These are phyloP conservation scores for Clathrospora elynae DNA, from an alignment of 2,329 filamentous ascomycete genomes.

Conservation along the genomic window DNA sequence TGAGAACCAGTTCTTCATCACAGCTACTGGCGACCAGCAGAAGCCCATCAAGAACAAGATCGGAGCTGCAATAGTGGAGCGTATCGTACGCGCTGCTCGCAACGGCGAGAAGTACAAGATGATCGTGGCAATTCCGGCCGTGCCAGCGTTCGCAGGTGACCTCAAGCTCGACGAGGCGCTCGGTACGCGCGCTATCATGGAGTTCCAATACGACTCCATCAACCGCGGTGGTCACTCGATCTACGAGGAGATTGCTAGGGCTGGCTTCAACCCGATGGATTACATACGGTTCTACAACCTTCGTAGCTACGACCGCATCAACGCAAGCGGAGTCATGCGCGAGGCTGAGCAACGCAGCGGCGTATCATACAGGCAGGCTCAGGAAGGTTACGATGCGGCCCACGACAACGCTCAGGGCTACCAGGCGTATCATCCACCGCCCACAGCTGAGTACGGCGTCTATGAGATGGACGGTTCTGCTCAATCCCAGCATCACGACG, in stretches of 20 bases:
- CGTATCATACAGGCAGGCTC: constrained; percentile 69
- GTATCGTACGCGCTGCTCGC: constrained; percentile 72
- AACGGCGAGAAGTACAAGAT: constrained; percentile 72
- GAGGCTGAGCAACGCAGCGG: constrained; percentile 66
- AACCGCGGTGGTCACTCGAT: constrained; percentile 78
- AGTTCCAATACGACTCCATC: constrained; percentile 81
- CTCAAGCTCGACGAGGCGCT: constrained; percentile 73
- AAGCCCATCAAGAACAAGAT: constrained; percentile 77
- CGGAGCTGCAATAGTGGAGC: constrained; percentile 76
- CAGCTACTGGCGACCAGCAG: constrained; percentile 73
- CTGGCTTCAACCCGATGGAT: constrained; percentile 70
- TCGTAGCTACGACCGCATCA: constrained; percentile 82
- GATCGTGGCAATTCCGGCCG: constrained; percentile 77
- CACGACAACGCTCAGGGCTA: constrained; percentile 50
- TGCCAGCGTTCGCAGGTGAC: constrained; percentile 83
- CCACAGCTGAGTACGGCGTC: constrained; percentile 46
- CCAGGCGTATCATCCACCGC: constrained; percentile 41
- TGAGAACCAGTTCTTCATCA: constrained; percentile 90
- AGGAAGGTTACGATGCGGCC: constrained; percentile 65
- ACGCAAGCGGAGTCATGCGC: constrained; percentile 66
- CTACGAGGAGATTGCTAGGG: constrained; percentile 69
- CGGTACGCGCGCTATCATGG: constrained; percentile 84
- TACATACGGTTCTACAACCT: constrained; percentile 88
- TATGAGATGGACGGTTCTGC: constrained; percentile 39
- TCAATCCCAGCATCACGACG: constrained; percentile 29